Conservation (phyloP, 2,329 filamentous ascomycete genomes). For the Dendryphion nanum region DNA sequence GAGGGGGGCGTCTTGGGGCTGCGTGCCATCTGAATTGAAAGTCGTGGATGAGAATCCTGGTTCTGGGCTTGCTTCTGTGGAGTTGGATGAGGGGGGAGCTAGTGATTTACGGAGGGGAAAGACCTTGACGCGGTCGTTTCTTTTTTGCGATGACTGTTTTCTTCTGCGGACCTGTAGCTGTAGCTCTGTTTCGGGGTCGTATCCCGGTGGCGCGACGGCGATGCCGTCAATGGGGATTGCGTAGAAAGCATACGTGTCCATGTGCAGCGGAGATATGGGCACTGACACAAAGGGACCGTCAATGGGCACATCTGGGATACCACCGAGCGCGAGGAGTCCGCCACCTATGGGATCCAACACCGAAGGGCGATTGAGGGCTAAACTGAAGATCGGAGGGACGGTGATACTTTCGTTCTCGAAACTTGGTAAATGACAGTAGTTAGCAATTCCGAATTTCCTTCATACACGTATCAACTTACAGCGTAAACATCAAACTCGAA, state of each 20-base stretch:
- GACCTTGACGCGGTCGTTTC: not conserved
- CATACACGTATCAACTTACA: no score
- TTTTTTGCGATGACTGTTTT: not conserved
- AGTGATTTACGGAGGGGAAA: not conserved
- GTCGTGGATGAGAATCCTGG: not conserved
- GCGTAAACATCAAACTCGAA: slow-evolving; percentile 18
- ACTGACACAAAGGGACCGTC: slow-evolving; percentile 16
- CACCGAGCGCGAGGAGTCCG: slow-evolving; percentile 31
- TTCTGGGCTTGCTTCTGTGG: no score
- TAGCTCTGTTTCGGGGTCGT: not conserved
- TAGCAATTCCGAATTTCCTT: no score
- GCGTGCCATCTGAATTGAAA: no score
- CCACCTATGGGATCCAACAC: slow-evolving; percentile 9
- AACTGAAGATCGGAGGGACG: slow-evolving; percentile 20
- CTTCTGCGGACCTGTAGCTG: no score
- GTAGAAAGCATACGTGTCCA: slow-evolving; percentile 23
- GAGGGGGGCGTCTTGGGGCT: not conserved
- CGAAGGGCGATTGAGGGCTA: slow-evolving; percentile 22
- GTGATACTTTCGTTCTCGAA: slow-evolving; percentile 11
- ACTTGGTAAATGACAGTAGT: no score
- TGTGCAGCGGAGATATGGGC: slow-evolving; percentile 12
- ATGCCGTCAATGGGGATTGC: slow-evolving; percentile 23
- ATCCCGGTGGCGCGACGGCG: not conserved
- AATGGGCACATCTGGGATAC: slow-evolving; percentile 19
- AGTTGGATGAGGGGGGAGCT: not conserved